Conservation (phyloP, 139 green algal species). For the Volvox africanus region DNA sequence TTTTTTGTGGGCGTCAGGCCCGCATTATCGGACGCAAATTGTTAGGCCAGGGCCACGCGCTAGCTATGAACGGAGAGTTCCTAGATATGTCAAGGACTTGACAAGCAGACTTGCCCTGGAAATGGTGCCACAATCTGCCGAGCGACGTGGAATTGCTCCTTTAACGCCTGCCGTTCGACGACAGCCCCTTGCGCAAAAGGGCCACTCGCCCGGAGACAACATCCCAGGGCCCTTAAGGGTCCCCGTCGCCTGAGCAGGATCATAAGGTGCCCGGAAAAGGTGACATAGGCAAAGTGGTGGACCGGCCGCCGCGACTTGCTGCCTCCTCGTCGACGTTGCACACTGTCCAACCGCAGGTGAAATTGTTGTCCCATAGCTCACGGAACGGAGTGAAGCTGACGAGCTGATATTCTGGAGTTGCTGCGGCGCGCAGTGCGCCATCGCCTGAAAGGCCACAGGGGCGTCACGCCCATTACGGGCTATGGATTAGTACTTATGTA, state of each 20-base stretch:
- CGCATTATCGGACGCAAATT: too few species aligned
- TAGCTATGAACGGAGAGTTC: too few species aligned
- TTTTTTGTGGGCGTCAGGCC: too few species aligned
- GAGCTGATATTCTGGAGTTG: slow-evolving; percentile 4
- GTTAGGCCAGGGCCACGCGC: too few species aligned
- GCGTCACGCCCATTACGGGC: neutral
- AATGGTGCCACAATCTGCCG: neutral
- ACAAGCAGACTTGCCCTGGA: neutral
- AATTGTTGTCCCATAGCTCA: neutral
- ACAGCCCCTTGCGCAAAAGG: neutral
- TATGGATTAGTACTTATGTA: too few species aligned
- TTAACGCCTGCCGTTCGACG: slow-evolving; percentile 6
- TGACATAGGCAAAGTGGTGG: slow-evolving; percentile 5
- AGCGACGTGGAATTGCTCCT: neutral
- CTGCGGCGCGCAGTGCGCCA: slow-evolving; percentile 19
- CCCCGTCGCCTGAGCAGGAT: neutral
- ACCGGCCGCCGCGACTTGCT: slow-evolving; percentile 4
- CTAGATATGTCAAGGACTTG: too few species aligned
- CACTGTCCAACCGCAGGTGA: neutral
- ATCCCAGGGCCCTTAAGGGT: neutral
- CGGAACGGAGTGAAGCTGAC: neutral
- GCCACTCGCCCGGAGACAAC: neutral
- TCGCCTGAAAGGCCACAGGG: neutral
- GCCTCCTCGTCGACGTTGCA: neutral
- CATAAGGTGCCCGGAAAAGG: neutral